Percentiles rank a stretch among this genome's conserved stretches.
Evolutionary conservation across 371 early-diverging fungal genomes (phyloP).

Genomic region (Mortierella sp.): DNA sequence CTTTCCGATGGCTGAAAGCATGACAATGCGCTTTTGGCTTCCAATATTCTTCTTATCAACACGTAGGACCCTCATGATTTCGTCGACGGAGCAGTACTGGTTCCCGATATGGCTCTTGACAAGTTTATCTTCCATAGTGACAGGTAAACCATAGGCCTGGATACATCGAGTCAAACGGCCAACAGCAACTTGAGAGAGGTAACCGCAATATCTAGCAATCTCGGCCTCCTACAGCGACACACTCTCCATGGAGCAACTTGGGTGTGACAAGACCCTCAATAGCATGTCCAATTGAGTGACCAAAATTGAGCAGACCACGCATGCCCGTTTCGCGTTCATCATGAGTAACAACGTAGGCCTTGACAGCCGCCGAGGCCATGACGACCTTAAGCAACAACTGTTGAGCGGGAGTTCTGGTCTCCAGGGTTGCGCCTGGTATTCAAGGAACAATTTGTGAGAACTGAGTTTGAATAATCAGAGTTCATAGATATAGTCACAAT

Average conservation of each 20-base stretch:
- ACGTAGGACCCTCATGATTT: constrained; percentile 89
- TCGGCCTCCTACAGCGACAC: constrained; percentile 97
- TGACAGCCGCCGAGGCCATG: constrained; percentile 88
- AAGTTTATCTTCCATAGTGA: constrained; percentile 81
- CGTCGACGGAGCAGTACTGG: constrained; percentile 76
- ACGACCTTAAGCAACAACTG: constrained; percentile 84
- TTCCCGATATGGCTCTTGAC: constrained; percentile 74
- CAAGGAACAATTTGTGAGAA: not conserved
- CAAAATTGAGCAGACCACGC: constrained; percentile 96
- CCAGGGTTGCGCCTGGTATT: constrained; percentile 64
- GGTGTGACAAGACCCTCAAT: constrained; percentile 95
- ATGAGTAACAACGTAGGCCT: constrained; percentile 93
- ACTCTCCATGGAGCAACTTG: constrained; percentile 95
- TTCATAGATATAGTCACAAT: constrained; percentile 9
- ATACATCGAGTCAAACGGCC: constrained; percentile 90
- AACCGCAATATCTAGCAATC: constrained; percentile 88
- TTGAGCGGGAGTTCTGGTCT: constrained; percentile 72
- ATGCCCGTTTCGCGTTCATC: constrained; percentile 97
- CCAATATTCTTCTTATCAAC: constrained; percentile 98
- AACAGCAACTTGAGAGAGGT: constrained; percentile 88
- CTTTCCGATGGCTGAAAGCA: constrained; percentile 85
- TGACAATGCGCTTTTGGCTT: constrained; percentile 91
- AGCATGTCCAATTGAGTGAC: constrained; percentile 97
- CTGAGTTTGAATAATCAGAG: not conserved
- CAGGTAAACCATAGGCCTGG: constrained; percentile 88